These are phyloP conservation scores for Botrytis elliptica DNA, from an alignment of 2,329 filamentous ascomycete genomes.

Conservation along the genomic window DNA sequence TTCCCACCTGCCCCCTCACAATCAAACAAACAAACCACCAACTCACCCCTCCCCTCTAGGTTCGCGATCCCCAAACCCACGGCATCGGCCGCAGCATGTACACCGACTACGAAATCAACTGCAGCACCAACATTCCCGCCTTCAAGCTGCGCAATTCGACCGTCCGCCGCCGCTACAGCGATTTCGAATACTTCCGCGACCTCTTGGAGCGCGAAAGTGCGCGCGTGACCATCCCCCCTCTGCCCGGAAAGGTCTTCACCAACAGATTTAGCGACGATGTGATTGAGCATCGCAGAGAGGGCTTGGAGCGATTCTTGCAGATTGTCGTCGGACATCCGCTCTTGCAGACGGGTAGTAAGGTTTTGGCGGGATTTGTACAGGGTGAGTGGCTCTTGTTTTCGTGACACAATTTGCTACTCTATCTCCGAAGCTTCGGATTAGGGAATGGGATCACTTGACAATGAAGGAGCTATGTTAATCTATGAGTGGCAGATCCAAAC, in stretches of 20 bases:
- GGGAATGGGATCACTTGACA: not conserved
- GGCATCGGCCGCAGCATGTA: constrained; percentile 96
- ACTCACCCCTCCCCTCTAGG: constrained; percentile 50
- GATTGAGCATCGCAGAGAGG: constrained; percentile 89
- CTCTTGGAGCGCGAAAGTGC: constrained; percentile 94
- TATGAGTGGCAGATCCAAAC: constrained; percentile 63
- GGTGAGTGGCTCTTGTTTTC: constrained; percentile 55
- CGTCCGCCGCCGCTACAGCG: constrained; percentile 91
- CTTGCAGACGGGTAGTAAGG: constrained; percentile 95
- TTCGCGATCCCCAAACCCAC: constrained; percentile 89
- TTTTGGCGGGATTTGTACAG: constrained; percentile 93
- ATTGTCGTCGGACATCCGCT: constrained; percentile 96
- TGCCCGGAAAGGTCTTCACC: constrained; percentile 96
- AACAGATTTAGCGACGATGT: constrained; percentile 98
- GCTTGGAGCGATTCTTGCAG: constrained; percentile 91
- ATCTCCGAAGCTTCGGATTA: constrained; percentile 4
- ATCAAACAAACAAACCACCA: constrained; percentile 12
- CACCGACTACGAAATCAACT: constrained; percentile 97
- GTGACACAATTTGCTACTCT: not conserved
- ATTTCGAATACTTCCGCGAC: constrained; percentile 98
- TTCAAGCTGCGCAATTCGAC: constrained; percentile 91
- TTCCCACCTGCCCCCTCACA: constrained; percentile 9
- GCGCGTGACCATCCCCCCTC: constrained; percentile 89
- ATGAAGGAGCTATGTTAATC: not conserved
- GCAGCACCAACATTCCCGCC: constrained; percentile 96